Evolutionary conservation across 1,284 basidiomycete genomes (phyloP).

Genomic region (Grifola frondosa): DNA sequence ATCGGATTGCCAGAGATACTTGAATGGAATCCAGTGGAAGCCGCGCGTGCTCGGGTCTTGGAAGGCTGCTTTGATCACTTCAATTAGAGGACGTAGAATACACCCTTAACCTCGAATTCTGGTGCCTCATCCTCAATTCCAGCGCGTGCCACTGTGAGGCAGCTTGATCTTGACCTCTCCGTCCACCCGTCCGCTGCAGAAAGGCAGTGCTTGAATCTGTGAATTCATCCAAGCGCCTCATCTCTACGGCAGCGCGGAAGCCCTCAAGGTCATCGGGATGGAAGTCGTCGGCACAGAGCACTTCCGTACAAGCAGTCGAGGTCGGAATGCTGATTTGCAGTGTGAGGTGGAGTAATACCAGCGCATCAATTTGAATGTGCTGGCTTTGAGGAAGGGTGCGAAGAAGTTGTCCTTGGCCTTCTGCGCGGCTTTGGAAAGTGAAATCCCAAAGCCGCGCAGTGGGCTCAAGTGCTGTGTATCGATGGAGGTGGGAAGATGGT

Average conservation of each 20-base stretch:
- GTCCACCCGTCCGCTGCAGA: constrained; percentile 22
- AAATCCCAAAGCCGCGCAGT: not conserved
- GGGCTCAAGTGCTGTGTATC: not conserved
- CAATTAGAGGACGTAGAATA: constrained; percentile 13
- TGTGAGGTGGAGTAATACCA: constrained; percentile 28
- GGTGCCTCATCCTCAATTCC: constrained; percentile 24
- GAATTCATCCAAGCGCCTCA: constrained; percentile 12
- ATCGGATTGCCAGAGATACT: too few relatives aligned
- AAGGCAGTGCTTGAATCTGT: not conserved
- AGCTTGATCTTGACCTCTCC: constrained; percentile 21
- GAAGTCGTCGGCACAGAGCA: constrained; percentile 26
- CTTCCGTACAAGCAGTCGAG: constrained; percentile 30
- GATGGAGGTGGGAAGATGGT: not conserved
- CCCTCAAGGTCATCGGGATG: constrained; percentile 12
- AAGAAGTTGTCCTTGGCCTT: too few relatives aligned
- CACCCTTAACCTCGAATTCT: constrained; percentile 20
- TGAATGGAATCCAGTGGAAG: constrained; percentile 1
- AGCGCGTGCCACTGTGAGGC: constrained; percentile 13
- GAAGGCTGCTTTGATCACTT: constrained; percentile 2
- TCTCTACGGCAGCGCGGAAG: constrained; percentile 12
- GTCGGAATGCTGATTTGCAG: constrained; percentile 23
- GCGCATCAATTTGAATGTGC: constrained; percentile 21
- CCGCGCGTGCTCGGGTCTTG: not conserved
- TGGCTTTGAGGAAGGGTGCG: constrained; percentile 26
- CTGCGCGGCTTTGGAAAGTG: too few relatives aligned